Conservation (phyloP, 2,329 filamentous ascomycete species). For the Aspergillus uvarum region DNA sequence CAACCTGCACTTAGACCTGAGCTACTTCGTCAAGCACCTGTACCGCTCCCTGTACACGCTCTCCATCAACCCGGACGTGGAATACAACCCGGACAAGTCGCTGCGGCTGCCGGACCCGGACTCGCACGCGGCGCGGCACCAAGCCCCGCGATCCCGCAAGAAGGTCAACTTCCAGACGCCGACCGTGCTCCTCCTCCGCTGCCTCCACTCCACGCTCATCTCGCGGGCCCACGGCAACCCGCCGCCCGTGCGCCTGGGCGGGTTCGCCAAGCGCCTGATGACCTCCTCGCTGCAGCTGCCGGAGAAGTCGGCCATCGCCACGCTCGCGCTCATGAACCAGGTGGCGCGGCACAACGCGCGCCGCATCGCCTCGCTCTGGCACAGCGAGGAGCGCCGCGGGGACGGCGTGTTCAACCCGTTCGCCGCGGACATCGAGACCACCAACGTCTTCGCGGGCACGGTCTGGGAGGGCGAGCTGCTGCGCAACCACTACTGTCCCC, state of each 20-base stretch:
- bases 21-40: constrained; percentile 92
- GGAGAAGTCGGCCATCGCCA: constrained; percentile 81
- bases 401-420: constrained; percentile 81
- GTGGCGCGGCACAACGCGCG: constrained; percentile 77
- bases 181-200: constrained; percentile 85
- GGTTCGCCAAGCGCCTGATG: constrained; percentile 90
- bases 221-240: constrained; percentile 71
- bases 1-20: constrained; percentile 82
- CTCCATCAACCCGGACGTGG: constrained; percentile 79
- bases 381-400: constrained; percentile 88
- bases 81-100: constrained; percentile 71
- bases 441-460: constrained; percentile 86
- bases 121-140: constrained; percentile 39
- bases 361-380: constrained; percentile 84
- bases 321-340: constrained; percentile 74
- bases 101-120: constrained; percentile 69
- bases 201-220: constrained; percentile 76
- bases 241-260: constrained; percentile 82
- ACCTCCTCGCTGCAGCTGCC: constrained; percentile 79
- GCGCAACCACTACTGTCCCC: constrained; percentile 80
- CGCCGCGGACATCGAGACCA: constrained; percentile 73
- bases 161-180: constrained; percentile 95
- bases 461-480: constrained; percentile 93
- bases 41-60: constrained; percentile 81
- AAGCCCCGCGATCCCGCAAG: constrained; percentile 49